Evolutionary conservation across 805 yeast species (phyloP), one percentile per base, ranked within the genome.

Genomic region (Grigorovia humatica): DNA sequence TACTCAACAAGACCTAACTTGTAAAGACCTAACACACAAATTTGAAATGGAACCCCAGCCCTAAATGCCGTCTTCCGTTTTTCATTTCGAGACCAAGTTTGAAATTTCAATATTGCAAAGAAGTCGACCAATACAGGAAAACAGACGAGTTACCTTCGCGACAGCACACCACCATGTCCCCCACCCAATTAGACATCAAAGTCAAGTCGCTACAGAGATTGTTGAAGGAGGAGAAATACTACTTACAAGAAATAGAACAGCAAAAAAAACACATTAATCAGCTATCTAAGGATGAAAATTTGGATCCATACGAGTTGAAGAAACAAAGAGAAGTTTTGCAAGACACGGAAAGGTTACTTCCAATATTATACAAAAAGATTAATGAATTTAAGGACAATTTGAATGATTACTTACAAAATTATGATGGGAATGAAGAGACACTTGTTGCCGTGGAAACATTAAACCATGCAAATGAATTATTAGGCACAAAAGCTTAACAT

Each of bases 151-250:
- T 23, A 3, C 27, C 27, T 23, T 23, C 27, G 23, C 40, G 6
- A 44, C 40, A 12, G 19, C 9, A 9, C 42, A 27, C 7, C 13
- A 84, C 7, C 2, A 84, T 84, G 85, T 74, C 88, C 1, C 93
- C 91, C 32, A 72, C 87, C 1, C 80, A 75, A 54, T 68, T 85
- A 43, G 85, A 83, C 59, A 85, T 88, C 64, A 86, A 85, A 58
- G 74, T 77, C 41, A 79, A 77, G 52, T 89, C 96, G 1, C 71
- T 88, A 48, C 74, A 76, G 54, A 74, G 95, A 55, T 70, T 88
- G 15, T 59, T 82, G 43, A 85, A 85, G 57, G 96, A 88, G 63
- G 81, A 81, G 55, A 61, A 61, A 12, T 70, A 79, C 38, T 88
- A 87, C 63, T 70, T 74, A 27, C 71, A 74, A 51, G 95, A 87